Conservation (phyloP, 306 rosid genomes). For the Luffa aegyptiaca region DNA sequence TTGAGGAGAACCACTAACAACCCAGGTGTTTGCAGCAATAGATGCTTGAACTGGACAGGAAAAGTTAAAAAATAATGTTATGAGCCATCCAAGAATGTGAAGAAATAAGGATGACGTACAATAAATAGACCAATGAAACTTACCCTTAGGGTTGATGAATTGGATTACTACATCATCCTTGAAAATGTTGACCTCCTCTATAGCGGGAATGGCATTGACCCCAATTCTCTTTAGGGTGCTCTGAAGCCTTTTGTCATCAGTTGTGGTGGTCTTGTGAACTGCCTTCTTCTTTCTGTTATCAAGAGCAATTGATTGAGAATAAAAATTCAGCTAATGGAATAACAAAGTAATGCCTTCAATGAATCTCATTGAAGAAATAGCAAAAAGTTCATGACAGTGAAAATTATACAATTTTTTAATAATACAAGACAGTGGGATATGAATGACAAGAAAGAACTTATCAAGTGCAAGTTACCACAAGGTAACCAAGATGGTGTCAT, state of each 20-base stretch:
- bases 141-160: conserved; percentile 87
- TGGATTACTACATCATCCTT: conserved; percentile 94
- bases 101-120: background rate
- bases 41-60: conserved; percentile 84
- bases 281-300: conserved; percentile 92
- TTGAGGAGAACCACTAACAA: conserved; percentile 94
- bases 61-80: background rate
- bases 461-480: background rate
- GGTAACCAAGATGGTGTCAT: background rate
- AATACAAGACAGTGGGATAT: background rate
- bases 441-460: background rate
- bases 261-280: conserved; percentile 92
- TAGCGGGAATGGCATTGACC: conserved; percentile 92
- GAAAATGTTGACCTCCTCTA: conserved; percentile 92
- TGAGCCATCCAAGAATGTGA: background rate
- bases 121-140: background rate
- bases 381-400: background rate
- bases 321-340: background rate
- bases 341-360: background rate
- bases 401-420: background rate
- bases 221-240: conserved; percentile 97
- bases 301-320: background rate
- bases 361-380: background rate
- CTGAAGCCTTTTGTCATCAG: conserved; percentile 97
- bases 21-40: conserved; percentile 98